Evolutionary conservation across 176 grass and related monocot species (phyloP), one percentile per base, ranked within the genome.

Genomic region (Miscanthus lutarioriparius): DNA sequence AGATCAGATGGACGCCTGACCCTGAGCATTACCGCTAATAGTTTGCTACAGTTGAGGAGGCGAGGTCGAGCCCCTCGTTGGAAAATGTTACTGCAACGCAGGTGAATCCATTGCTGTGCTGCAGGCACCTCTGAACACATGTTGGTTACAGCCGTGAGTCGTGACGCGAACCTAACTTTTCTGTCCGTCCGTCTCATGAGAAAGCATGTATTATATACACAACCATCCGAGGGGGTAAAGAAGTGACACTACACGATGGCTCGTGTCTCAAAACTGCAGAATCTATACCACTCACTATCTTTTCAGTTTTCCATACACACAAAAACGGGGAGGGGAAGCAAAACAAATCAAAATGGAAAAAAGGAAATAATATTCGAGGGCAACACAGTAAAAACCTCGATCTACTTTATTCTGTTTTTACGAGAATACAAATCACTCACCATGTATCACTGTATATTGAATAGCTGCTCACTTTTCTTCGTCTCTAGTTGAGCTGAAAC

Each of bases 241-340:
- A 63, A 47, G 7, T 20, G 5, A 39, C 41, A 56, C n/a, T 63
- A 56, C 27, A 45, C 26, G 37, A 45, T 37, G 48, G 63, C 25
- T 35, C 30, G 26, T 78, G 27, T 83, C 37, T 72, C 48, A 88
- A 70, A 86, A 88, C 67, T 88, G 28, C 43, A 82, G 35, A 85
- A 82, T 70, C 84, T 92, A 90, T 90, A 92, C 85, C 87, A 82
- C 76, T 89, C 86, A 54, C 76, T 72, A 87, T 90, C 64, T 92
- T 90, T 87, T 35, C 75, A 80, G 77, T 88, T 84, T 54, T 84
- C 15, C 77, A 76, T 90, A 87, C 91, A 92, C 84, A 88, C 86
- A 87, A 70, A 44, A 65, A 65, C 25, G 27, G 62, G 12, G 62
- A 36, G 37, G 36, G 9, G 25, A 68, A 69, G 17, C 59, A 79